Base-by-base conservation (phyloP, 495 filamentous ascomycete genomes). In the Staphylotrichum tortipilum region DNA sequence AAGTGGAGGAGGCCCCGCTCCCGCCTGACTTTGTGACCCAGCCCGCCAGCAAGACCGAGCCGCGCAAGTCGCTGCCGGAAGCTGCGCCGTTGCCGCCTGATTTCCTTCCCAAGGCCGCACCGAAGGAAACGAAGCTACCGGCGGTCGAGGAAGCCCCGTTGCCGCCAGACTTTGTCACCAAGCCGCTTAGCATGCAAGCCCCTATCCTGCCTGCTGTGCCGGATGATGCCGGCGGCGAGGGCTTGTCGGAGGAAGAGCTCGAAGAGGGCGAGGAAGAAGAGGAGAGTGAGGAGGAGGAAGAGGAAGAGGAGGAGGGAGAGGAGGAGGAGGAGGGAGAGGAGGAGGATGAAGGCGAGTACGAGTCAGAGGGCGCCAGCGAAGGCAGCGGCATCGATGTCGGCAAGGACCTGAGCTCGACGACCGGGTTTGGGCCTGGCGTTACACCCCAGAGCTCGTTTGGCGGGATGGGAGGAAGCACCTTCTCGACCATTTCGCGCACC, bases 361-460 rank as follows among this genome's bases (percentile, higher is more conserved):
- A 59, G 10, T 69, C 72, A 3, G 77, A 81, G 42, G 68, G 38
- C 14, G 63, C 36, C 2, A 72, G 69, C 45, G 79, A 84, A 57
- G 79, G 79, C 9, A 83, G 79, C 45, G 79, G 79, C 35, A 64
- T 82, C 36, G 80, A 81, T 62, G 78, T 87, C 34, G 75, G 79
- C 8, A 79, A 85, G 54, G 84, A 88, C 37, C 64, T 85, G n/a
- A 81, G 77, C 54, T 78, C 69, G n/a, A 72, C 70, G 11, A 63
- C 68, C 17, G 69, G 68, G 44, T 66, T 61, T 36, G 72, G 64
- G 30, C 74, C 76, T 10, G 78, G 78, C 9, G 70, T 75, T 35
- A 84, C 82, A 1, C 80, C 81, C 0, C 75, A 83, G 54, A 82
- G 79, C 53, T 87, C 84, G 4, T 86, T 88, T 61, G 79, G 76